phyloP scores from a whole-genome alignment of 2,329 filamentous ascomycete genomes.

The Cladosporium phlei region DNA sequence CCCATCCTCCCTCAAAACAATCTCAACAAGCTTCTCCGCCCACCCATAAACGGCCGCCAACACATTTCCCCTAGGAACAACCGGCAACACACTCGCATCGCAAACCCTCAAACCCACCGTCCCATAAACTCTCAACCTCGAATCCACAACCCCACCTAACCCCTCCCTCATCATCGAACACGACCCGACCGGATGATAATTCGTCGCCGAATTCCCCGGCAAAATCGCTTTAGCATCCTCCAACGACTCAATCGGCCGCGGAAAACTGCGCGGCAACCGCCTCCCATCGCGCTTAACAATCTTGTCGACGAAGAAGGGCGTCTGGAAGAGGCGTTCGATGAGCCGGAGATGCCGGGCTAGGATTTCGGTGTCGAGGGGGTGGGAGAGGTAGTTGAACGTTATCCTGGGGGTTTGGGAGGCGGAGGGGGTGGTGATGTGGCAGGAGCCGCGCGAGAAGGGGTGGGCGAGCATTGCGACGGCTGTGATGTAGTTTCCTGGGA shows the following conservation, averaged over 20 bases:
- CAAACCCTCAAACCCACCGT: conserved; percentile 34
- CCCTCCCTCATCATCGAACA: conserved; percentile 28
- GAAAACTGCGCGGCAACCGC: too few species aligned
- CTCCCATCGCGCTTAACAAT: conserved; percentile 19
- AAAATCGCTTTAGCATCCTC: conserved; percentile 21
- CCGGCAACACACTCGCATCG: conserved; percentile 33
- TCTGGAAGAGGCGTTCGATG: conserved; percentile 38
- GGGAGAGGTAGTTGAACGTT: conserved; percentile 26
- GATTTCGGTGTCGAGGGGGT: conserved; percentile 29
- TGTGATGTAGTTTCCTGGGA: conserved; percentile 21
- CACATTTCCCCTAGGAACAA: conserved; percentile 30
- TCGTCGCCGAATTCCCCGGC: conserved; percentile 16
- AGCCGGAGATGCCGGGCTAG: conserved; percentile 28
- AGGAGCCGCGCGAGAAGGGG: conserved; percentile 25
- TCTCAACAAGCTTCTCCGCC: conserved; percentile 31
- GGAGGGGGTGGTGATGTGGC: conserved; percentile 24
- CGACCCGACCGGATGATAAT: conserved; percentile 40
- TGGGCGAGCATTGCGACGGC: conserved; percentile 22
- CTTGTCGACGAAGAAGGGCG: conserved; percentile 33
- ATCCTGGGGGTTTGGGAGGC: conserved; percentile 21
- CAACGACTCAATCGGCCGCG: conserved; percentile 11
- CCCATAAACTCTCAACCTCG: conserved; percentile 34
- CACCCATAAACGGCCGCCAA: conserved; percentile 28
- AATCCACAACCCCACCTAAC: conserved; percentile 32
- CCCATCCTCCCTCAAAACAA: conserved; percentile 29